Base-by-base conservation (phyloP, 2,329 filamentous ascomycete species). In the Penicillium sp. region DNA sequence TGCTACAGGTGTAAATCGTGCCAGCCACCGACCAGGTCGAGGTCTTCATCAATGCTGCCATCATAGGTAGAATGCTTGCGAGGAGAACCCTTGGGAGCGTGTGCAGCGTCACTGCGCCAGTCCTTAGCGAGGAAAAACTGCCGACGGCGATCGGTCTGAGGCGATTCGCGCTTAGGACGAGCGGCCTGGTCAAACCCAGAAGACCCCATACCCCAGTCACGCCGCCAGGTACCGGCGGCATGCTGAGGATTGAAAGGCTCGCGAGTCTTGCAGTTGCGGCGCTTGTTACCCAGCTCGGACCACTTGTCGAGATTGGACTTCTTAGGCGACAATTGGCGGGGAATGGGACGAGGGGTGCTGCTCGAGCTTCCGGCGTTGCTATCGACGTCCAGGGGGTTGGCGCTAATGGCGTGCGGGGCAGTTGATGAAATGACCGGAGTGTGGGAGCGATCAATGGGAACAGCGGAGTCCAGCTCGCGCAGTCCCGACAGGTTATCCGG, bases 21-120 rank as follows among this genome's bases (percentile, higher is more conserved):
- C 87, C 90, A 96, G 79, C 90, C 91, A 82, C 92, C 92, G 87
- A 96, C 91, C 88, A 93, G 96, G 86, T 96, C 92, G 81, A 93
- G 79, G 71, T 93, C 90, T 71, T 87, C 88, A 74, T 90, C 75
- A 27, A 75, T 56, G 46, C 68, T 75, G 54, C 69, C 84, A 78
- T 89, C 88, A 71, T 82, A 76, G 66, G 70, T 68, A 44, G 70
- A 65, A 42, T 62, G 59, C 55, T 71, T 75, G 66, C 66, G 69
- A 59, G 63, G 69, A 65, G 67, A 71, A 59, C 61, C 60, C 55
- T 69, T 74, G 13, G 64, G 57, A 16, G 62, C 62, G 53, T 73
- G 71, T 54, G 61, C 62, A 24, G 63, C 61, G 52, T 76, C 68
- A 44, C 71, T 74, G 52, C 82, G 84, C 74, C 82, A 79, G 59